phyloP scores from a whole-genome alignment of 345 rosid genomes.

The Hibiscus mutabilis region DNA sequence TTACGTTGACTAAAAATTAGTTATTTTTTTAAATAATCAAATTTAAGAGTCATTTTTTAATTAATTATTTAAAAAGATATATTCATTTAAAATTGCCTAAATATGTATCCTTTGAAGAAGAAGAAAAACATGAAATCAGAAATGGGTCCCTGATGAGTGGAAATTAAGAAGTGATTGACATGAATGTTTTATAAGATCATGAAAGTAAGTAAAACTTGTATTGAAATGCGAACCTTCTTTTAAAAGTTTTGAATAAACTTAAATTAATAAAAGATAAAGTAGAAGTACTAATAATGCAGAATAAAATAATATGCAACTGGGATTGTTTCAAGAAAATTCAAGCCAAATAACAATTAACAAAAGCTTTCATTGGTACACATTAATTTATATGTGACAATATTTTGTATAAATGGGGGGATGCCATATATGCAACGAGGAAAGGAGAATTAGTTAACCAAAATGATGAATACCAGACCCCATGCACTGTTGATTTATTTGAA shows the following conservation, averaged over 20 bases:
- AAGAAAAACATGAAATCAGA: too few relatives aligned
- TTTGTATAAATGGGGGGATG: conserved; percentile 15
- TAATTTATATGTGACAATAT: neutral
- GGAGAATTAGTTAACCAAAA: neutral
- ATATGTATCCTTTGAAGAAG: too few relatives aligned
- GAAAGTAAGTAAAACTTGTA: too few relatives aligned
- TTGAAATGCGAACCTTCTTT: neutral
- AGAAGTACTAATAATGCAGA: neutral
- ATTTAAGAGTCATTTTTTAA: too few relatives aligned
- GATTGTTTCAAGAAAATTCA: neutral
- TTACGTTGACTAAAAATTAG: too few relatives aligned
- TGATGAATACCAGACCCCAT: conserved; percentile 1
- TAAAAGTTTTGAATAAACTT: neutral
- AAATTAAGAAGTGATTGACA: too few relatives aligned
- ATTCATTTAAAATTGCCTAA: too few relatives aligned
- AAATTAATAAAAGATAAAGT: neutral
- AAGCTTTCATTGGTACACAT: neutral
- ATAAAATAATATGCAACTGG: conserved; percentile 3
- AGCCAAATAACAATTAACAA: neutral
- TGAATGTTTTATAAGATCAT: too few relatives aligned
- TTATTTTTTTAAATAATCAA: too few relatives aligned
- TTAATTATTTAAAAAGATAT: too few relatives aligned
- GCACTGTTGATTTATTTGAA: too few relatives aligned
- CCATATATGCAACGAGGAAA: neutral
- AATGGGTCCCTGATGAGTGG: too few relatives aligned